Base-by-base conservation (phyloP, 106 monocot species). In the Acorus calamus region DNA sequence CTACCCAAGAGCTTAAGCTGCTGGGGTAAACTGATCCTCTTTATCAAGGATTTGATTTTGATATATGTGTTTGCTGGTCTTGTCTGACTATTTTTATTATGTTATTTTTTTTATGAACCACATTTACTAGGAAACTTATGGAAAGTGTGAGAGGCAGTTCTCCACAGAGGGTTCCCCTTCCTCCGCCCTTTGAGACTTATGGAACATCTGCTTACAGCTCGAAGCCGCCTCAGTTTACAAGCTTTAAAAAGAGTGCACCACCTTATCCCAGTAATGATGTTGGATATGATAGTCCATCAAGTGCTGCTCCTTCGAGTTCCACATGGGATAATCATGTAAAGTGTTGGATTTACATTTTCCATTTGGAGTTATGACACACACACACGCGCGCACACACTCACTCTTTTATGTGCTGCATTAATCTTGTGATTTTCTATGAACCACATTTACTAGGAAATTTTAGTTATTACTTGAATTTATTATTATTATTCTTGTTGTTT, bases 141-240 rank as follows among this genome's bases (percentile, higher is more conserved):
- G 28, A 28, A 28, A 28, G 52, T 42, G 51, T 11, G 14, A 57
- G 51, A 50, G 75, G 57, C 42, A 93, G 69, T 53, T 85, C 83
- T 52, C 88, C 85, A 60, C 78, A 81, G n/a, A 89, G 83, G 64
- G 62, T 93, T 14, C 66, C 93, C 46, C 83, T 85, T 42, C 93
- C 93, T 9, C 67, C 93, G 54, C 85, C 93, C 8, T 41, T 11
- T 53, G 75, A 78, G 66, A 70, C 61, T 44, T 68, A 59, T 54
- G 52, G 70, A 52, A 7, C 59, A 7, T 9, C 73, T 4, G 66
- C 79, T 8, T 56, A 53, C 57, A 60, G 56, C 44, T 74, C 81
- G 14, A 84, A 68, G 52, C 55, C 60, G 61, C 73, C 67, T 42
- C 49, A 72, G 42, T 59, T 74, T 2, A 69, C 66, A 12, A 75